Percentiles rank a stretch among this genome's conserved stretches.
phyloP scores from a whole-genome alignment of 768 basidiomycete species.

The Udeniomyces megalosporus region DNA sequence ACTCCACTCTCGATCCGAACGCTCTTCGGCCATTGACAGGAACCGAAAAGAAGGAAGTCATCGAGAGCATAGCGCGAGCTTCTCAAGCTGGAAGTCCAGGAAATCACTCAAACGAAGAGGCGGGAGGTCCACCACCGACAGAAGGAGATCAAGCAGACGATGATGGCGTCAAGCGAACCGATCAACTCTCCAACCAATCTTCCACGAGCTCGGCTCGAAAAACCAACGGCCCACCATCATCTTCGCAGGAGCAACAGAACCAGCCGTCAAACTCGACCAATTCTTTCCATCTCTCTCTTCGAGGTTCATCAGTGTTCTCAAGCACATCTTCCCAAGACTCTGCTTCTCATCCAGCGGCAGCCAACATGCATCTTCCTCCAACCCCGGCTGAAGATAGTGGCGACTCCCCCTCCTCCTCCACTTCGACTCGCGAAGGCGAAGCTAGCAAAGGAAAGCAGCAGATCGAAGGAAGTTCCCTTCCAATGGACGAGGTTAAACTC shows the following conservation, averaged over 20 bases:
- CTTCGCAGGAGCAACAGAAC: no score
- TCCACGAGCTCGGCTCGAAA: no score
- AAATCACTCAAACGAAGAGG: neutral
- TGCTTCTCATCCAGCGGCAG: no score
- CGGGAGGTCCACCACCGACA: neutral
- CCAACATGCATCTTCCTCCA: constrained; percentile 1
- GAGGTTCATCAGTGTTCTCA: neutral
- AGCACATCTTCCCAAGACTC: neutral
- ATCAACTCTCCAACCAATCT: constrained; percentile 20
- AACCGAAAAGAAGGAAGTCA: neutral
- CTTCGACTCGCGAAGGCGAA: neutral
- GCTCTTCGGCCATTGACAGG: neutral
- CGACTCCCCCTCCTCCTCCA: neutral
- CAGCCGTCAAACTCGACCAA: no score
- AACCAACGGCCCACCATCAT: no score
- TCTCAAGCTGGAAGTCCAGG: neutral
- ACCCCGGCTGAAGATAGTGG: neutral
- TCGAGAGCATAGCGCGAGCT: neutral
- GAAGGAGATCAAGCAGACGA: constrained; percentile 7
- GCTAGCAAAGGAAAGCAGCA: constrained; percentile 19
- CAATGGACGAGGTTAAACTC: constrained; percentile 28
- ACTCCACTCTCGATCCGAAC: neutral
- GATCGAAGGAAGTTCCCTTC: constrained; percentile 63
- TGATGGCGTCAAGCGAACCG: constrained; percentile 26
- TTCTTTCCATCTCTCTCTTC: neutral